These are phyloP conservation scores for Stephania cephalantha DNA, from an alignment of 164 flowering plant species.

Conservation along the genomic window DNA sequence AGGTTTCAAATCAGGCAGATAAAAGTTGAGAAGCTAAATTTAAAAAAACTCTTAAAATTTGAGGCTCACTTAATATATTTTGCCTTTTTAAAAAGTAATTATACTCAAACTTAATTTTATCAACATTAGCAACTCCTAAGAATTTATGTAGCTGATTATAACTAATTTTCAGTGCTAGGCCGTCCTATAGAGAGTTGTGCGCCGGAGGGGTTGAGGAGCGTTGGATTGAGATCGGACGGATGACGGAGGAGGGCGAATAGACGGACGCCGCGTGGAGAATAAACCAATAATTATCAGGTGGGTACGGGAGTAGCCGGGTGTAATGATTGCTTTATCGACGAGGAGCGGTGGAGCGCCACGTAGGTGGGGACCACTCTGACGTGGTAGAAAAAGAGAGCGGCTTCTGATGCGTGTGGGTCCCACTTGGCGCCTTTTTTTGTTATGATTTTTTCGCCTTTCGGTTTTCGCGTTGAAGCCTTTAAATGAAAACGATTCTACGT, in stretches of 20 bases:
- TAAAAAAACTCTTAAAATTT: no score
- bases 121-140: no score
- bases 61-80: no score
- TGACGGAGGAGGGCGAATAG: background rate
- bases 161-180: no score
- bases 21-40: no score
- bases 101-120: no score
- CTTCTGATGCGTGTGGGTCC: background rate
- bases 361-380: constrained; percentile 8
- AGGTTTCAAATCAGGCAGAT: no score
- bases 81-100: no score
- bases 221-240: background rate
- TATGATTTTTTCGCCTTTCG: background rate
- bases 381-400: constrained; percentile 11
- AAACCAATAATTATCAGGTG: background rate
- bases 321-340: constrained; percentile 9
- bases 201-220: background rate
- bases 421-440: background rate
- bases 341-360: constrained; percentile 11
- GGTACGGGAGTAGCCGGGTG: background rate
- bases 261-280: background rate
- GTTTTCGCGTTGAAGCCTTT: background rate
- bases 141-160: no score
- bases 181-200: no score
- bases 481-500: background rate